These are phyloP conservation scores for Candida gigantensis DNA, from an alignment of 1,139 yeast genomes.

Conservation along the genomic window DNA sequence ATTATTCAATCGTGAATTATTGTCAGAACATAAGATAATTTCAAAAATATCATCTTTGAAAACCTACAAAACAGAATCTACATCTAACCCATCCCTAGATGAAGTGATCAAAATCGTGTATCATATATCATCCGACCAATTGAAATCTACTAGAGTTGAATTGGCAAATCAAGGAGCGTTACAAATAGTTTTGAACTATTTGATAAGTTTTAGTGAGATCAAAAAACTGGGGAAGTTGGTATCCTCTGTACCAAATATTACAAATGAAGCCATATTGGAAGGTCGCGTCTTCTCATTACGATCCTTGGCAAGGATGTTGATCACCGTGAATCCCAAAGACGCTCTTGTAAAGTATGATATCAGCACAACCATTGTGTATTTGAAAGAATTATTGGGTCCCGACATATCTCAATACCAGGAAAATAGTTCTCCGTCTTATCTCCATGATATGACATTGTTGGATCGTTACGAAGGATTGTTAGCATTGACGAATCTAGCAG, in stretches of 20 bases:
- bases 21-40: slow-evolving; percentile 28
- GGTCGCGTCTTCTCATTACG: slow-evolving; percentile 31
- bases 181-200: slow-evolving; percentile 36
- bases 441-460: slow-evolving; percentile 29
- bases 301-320: slow-evolving; percentile 44
- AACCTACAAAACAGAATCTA: slow-evolving; percentile 18
- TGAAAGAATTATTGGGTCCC: slow-evolving; percentile 47
- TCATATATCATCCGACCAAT: slow-evolving; percentile 26
- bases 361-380: slow-evolving; percentile 46
- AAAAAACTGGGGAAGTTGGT: slow-evolving; percentile 13
- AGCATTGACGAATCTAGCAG: slow-evolving; percentile 52
- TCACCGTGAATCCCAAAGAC: slow-evolving; percentile 40
- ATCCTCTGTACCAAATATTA: slow-evolving; percentile 23
- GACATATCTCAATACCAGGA: slow-evolving; percentile 26
- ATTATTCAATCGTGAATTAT: slow-evolving; percentile 32
- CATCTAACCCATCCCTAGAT: slow-evolving; percentile 11
- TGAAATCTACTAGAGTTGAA: slow-evolving; percentile 29
- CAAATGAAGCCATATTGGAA: slow-evolving; percentile 19
- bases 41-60: slow-evolving; percentile 29
- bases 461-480: slow-evolving; percentile 48
- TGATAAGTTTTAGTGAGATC: slow-evolving; percentile 34
- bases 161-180: slow-evolving; percentile 51
- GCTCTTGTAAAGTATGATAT: slow-evolving; percentile 44
- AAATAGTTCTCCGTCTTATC: slow-evolving; percentile 17
- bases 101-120: slow-evolving; percentile 13